Evolutionary conservation across 306 rosid genomes (phyloP).

Genomic region (Corylus americana): DNA sequence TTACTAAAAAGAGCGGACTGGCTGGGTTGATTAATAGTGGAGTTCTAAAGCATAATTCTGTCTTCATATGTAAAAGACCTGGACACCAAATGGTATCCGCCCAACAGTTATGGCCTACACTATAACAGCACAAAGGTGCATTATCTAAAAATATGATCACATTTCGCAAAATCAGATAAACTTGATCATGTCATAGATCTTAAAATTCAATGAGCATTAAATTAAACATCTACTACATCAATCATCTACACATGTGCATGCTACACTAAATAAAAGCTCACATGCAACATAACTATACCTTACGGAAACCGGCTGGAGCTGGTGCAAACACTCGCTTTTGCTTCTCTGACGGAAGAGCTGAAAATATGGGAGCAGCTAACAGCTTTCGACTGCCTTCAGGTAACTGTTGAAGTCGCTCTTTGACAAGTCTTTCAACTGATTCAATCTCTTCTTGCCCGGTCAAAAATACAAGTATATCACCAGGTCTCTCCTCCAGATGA

Average conservation of each 20-base stretch:
- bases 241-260: constrained; percentile 3
- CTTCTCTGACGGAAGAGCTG: constrained; percentile 93
- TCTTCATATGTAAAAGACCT: neutral
- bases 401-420: constrained; percentile 58
- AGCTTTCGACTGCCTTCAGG: constrained; percentile 67
- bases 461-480: constrained; percentile 88
- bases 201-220: neutral
- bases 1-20: neutral
- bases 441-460: constrained; percentile 98
- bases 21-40: neutral
- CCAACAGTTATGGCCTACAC: neutral
- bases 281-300: constrained; percentile 46
- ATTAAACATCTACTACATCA: neutral
- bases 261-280: constrained; percentile 1
- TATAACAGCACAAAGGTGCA: neutral
- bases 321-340: constrained; percentile 82
- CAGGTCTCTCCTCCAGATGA: constrained; percentile 78
- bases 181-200: neutral
- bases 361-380: constrained; percentile 63
- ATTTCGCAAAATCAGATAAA: neutral
- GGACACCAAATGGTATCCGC: neutral
- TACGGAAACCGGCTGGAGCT: constrained; percentile 75
- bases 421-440: constrained; percentile 68
- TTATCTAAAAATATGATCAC: constrained; percentile 4
- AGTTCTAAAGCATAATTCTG: neutral